Base-by-base conservation (phyloP, 345 rosid species). In the Rhizophora apiculata region DNA sequence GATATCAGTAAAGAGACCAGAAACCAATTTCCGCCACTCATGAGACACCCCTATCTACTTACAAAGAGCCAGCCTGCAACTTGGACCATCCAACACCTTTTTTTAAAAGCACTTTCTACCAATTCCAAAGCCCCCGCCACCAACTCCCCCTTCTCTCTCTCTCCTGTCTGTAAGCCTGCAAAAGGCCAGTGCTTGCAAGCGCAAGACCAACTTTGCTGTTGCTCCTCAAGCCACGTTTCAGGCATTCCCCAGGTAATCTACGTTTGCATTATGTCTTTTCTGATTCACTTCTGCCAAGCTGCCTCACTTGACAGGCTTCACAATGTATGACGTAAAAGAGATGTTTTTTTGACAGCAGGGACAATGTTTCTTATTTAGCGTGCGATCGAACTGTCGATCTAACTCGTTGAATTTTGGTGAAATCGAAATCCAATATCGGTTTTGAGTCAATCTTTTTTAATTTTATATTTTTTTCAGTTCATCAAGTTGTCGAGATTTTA, bases 21-120 rank as follows among this genome's bases (percentile, higher is more conserved):
- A 68, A 61, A 46, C 73, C 46, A 82, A 43, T 87, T 76, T 84
- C 83, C 79, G 61, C 96, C 97, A 83, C 96, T 73, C 92, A 78
- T 68, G 72, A 60, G 56, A 21, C 77, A 85, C 88, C 98, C 98
- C 96, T 91, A 89, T 91, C 94, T 82, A 60, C 70, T 76, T 18
- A 68, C 85, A 74, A 90, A 87, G 85, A 77, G 92, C 86, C 90
- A 84, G 78, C 56, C 36, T 48, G 51, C 69, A 56, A 32, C 30
- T 62, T 53, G 52, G 56, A 10, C 64, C 63, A 26, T 60, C 69
- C 57, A 65, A 48, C 22, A 34, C 68, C 49, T 39, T 53, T 34
- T 34, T 27, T 53, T 19, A 32, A 2, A 30, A 49, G 16, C 32
- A 60, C 16, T 64, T 54, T 29, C 61, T 70, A 65, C 54, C 26